Evolutionary conservation across 1,284 basidiomycete genomes (phyloP), one percentile per base, ranked within the genome.

Genomic region (Stygiomarasmius scandens): DNA sequence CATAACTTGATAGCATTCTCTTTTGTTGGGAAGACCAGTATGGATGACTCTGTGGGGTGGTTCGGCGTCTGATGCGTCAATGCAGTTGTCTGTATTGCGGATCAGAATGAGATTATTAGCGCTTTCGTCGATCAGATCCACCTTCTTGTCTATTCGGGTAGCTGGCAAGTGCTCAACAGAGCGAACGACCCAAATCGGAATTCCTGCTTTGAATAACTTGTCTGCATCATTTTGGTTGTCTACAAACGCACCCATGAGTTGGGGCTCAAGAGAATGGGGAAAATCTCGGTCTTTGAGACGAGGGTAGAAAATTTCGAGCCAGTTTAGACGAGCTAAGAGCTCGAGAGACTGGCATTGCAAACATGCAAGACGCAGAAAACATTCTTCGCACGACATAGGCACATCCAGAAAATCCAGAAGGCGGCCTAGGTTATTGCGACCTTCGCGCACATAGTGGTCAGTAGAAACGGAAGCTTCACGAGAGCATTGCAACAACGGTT

Each of bases 211-310:
- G 22, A 36, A 46, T 10, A 60, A 46, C 29, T 49, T 23, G 6
- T 45, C 45, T 0, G 51, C 50, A 6, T 27, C 20, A 12, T 43
- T 14, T 1, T 43, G 3, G 36, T 56, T 29, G 5, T 52, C 36
- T 1, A 54, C 46, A 16, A 59, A 52, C 1, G 58, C 58, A 41
- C 58, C 58, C 14, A 56, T 50, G 23, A 58, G 23, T 11, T 11
- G 3, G 5, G 2, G 9, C 12, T 43, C 52, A 5, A 49, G 8
- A n/a, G n/a, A n/a, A n/a, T n/a, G n/a, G 8, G 22, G 29, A 16
- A 44, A 29, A 8, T 34, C 32, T 14, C 19, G 19, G 6, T 4
- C 5, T 16, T 38, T 10, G 10, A 44, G 24, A 8, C 46, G 14
- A 9, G 14, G 24, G 9, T 32, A 23, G 3, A 20, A 27, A 1